Conservation (phyloP, 1,139 yeast genomes). For the Hyphopichia fennica region DNA sequence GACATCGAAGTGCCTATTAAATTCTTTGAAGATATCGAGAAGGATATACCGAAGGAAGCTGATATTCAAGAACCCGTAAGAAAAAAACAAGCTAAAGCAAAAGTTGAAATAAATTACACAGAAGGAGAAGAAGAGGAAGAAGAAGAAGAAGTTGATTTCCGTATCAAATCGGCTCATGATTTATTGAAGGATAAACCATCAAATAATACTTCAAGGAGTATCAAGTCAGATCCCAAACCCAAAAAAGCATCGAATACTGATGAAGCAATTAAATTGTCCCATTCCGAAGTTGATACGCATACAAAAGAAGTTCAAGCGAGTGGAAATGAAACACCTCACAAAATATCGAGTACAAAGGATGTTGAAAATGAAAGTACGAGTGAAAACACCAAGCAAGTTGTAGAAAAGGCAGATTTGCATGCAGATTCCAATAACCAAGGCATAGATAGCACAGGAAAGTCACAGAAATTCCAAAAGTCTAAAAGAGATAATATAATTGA, state of each 20-base stretch:
- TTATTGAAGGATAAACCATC: conserved; percentile 24
- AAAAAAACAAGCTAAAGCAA: conserved; percentile 19
- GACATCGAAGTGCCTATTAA: conserved; percentile 43
- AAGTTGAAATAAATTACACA: conserved; percentile 21
- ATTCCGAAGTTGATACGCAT: too few species aligned
- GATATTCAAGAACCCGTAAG: conserved; percentile 14
- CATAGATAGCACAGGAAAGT: background rate
- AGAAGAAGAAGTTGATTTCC: conserved; percentile 30
- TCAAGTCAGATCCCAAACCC: background rate
- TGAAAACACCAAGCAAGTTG: too few species aligned
- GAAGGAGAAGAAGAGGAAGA: conserved; percentile 30
- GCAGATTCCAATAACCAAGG: too few species aligned
- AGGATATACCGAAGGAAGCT: conserved; percentile 9
- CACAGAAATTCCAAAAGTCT: too few species aligned
- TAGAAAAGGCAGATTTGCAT: too few species aligned
- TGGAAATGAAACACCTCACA: too few species aligned
- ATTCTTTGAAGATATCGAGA: conserved; percentile 49
- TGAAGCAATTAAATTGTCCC: too few species aligned
- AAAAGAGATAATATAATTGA: conserved; percentile 25
- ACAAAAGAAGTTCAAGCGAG: too few species aligned
- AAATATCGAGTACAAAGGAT: too few species aligned
- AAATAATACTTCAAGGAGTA: background rate
- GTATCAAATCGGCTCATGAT: conserved; percentile 55
- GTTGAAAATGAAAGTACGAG: too few species aligned
- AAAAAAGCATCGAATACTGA: background rate